Evolutionary conservation across 2,329 filamentous ascomycete species (phyloP).

Genomic region (Teratosphaeria zuluensis): DNA sequence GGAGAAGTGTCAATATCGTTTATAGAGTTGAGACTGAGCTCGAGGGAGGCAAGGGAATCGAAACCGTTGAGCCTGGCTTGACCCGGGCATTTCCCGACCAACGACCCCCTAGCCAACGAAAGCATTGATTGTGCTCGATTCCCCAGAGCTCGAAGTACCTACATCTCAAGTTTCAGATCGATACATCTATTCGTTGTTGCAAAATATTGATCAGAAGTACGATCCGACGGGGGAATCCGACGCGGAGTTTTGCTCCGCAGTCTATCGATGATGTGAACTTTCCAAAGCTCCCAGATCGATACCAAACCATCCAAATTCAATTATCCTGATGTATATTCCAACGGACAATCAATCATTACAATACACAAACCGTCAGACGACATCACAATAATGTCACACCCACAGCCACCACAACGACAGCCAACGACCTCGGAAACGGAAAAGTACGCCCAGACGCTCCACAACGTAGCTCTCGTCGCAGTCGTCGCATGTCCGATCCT

Average conservation of each 20-base stretch:
- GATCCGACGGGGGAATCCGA: background rate
- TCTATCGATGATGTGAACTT: background rate
- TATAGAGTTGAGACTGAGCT: background rate
- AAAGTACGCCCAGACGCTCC: constrained; percentile 25
- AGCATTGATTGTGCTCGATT: background rate
- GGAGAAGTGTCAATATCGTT: background rate
- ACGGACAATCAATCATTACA: background rate
- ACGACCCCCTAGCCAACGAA: background rate
- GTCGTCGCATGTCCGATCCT: constrained; percentile 46
- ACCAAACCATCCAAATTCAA: background rate
- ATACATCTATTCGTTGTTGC: background rate
- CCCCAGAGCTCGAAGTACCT: background rate
- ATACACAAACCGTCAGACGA: background rate
- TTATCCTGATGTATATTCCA: background rate
- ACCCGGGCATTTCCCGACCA: background rate
- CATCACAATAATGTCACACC: constrained; percentile 14
- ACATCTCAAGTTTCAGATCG: background rate
- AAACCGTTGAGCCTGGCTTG: background rate
- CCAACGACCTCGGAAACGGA: constrained; percentile 17
- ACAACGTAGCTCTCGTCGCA: constrained; percentile 40
- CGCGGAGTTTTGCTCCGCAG: background rate
- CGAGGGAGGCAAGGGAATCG: background rate
- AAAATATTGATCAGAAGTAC: background rate
- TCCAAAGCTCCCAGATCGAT: background rate
- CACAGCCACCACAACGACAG: constrained; percentile 15